Evolutionary conservation across 1,284 basidiomycete species (phyloP).

Genomic region (Farysia itapuensis): DNA sequence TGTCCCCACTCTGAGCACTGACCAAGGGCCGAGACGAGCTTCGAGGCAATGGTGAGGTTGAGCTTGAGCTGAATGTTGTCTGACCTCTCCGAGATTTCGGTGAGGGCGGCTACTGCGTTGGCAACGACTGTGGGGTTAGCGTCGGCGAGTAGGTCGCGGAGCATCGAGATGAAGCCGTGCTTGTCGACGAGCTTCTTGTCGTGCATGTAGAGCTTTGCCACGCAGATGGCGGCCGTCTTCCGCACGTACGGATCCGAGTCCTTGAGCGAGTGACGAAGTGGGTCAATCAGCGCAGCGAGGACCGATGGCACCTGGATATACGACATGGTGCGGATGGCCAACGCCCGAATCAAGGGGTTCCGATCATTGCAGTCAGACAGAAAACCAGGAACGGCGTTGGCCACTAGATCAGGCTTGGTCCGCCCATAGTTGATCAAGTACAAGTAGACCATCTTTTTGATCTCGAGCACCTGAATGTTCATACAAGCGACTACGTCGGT

Average conservation of each 20-base stretch:
- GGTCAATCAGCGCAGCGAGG: constrained; percentile 77
- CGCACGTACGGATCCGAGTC: constrained; percentile 93
- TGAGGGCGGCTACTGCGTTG: constrained; percentile 89
- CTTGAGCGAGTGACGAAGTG: constrained; percentile 80
- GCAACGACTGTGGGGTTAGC: constrained; percentile 90
- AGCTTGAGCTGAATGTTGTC: constrained; percentile 82
- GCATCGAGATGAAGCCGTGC: constrained; percentile 78
- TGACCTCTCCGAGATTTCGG: constrained; percentile 84
- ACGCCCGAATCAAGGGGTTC: constrained; percentile 85
- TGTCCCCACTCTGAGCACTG: constrained; percentile 99
- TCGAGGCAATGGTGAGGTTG: constrained; percentile 78
- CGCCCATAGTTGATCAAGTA: constrained; percentile 90
- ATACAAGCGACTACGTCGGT: constrained; percentile 80
- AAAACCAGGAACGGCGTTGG: constrained; percentile 83
- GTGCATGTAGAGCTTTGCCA: constrained; percentile 84
- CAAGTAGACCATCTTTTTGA: constrained; percentile 80
- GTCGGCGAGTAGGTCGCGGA: constrained; percentile 87
- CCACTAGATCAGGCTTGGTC: constrained; percentile 82
- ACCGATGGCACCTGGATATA: constrained; percentile 70
- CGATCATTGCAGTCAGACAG: constrained; percentile 89
- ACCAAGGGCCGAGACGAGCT: constrained; percentile 77
- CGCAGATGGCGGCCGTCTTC: constrained; percentile 88
- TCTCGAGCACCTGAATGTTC: constrained; percentile 84
- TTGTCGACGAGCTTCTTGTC: constrained; percentile 82
- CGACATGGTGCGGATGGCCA: constrained; percentile 93